A percentile compares a stretch with the other conserved stretches of the same genome.
These are phyloP conservation scores for Neofusicoccum kwambonambiense DNA, from an alignment of 2,329 filamentous ascomycete species.

Conservation along the genomic window DNA sequence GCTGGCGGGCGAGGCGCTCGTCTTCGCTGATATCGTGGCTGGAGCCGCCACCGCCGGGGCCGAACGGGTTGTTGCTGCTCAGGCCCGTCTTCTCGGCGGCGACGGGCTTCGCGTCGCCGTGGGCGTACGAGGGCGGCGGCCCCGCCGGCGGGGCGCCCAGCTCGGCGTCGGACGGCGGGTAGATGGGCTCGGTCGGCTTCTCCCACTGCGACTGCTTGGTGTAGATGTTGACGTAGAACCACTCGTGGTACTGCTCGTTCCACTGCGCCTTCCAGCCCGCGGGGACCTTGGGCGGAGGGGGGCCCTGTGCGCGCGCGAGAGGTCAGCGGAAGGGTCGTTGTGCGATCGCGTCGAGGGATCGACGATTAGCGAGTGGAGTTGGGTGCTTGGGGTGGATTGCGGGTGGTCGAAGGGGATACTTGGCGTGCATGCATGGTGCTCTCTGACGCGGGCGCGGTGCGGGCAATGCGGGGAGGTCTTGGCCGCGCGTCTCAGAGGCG, in stretches of 20 bases:
- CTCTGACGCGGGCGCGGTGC: background rate
- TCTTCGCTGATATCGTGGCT: slow-evolving; percentile 58
- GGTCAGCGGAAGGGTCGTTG: background rate
- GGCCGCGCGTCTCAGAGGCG: background rate
- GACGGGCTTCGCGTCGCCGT: slow-evolving; percentile 42
- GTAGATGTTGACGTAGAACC: slow-evolving; percentile 88
- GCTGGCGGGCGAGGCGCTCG: slow-evolving; percentile 68
- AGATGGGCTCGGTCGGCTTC: slow-evolving; percentile 68
- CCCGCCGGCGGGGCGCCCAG: slow-evolving; percentile 52
- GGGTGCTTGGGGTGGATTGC: background rate
- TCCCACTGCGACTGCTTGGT: slow-evolving; percentile 94
- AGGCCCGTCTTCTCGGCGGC: slow-evolving; percentile 48
- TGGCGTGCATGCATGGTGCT: slow-evolving; percentile 5
- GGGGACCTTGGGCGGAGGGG: slow-evolving; percentile 62
- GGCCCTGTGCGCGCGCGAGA: slow-evolving; percentile 33
- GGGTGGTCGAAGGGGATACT: background rate
- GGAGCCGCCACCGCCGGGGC: slow-evolving; percentile 26
- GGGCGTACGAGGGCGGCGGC: slow-evolving; percentile 66
- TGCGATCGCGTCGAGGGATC: background rate
- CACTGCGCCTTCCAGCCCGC: slow-evolving; percentile 84
- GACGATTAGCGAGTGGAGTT: slow-evolving; percentile 19
- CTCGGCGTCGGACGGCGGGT: slow-evolving; percentile 47
- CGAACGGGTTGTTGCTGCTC: slow-evolving; percentile 73
- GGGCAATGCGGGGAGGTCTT: background rate
- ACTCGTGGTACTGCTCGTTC: slow-evolving; percentile 85